Evolutionary conservation across 1,139 yeast genomes (phyloP).

Genomic region (Zygosaccharomyces sapae): DNA sequence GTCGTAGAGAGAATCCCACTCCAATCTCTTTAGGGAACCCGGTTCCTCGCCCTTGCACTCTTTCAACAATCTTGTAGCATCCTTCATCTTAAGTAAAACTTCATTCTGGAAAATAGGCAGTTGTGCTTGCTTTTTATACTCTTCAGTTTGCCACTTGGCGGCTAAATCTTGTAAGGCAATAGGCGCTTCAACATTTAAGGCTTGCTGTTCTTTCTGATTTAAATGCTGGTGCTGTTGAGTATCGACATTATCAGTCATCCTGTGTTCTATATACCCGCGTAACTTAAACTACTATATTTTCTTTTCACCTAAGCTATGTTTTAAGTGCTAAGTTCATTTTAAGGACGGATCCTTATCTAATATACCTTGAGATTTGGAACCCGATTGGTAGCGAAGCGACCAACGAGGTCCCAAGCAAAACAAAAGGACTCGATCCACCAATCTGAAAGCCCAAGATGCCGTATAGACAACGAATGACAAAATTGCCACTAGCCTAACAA

Average conservation of each 20-base stretch:
- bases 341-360: constrained; percentile 16
- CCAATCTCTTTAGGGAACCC: constrained; percentile 16
- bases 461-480: constrained; percentile 34
- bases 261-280: background rate
- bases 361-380: constrained; percentile 27
- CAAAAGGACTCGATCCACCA: constrained; percentile 35
- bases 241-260: background rate
- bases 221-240: background rate
- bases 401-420: constrained; percentile 34
- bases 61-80: constrained; percentile 20
- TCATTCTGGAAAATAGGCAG: constrained; percentile 19
- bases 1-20: constrained; percentile 34
- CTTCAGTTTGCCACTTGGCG: constrained; percentile 26
- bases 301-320: background rate
- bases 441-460: constrained; percentile 38
- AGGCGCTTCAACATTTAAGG: background rate
- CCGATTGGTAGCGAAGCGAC: constrained; percentile 35
- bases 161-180: constrained; percentile 18
- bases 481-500: constrained; percentile 74
- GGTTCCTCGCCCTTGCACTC: constrained; percentile 13
- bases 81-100: constrained; percentile 20
- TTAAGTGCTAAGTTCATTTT: constrained; percentile 1
- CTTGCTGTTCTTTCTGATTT: background rate
- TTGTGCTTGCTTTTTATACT: constrained; percentile 13
- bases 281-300: background rate